Base-by-base conservation (phyloP, 2,329 filamentous ascomycete genomes). In the Ascochyta clinopodiicola region DNA sequence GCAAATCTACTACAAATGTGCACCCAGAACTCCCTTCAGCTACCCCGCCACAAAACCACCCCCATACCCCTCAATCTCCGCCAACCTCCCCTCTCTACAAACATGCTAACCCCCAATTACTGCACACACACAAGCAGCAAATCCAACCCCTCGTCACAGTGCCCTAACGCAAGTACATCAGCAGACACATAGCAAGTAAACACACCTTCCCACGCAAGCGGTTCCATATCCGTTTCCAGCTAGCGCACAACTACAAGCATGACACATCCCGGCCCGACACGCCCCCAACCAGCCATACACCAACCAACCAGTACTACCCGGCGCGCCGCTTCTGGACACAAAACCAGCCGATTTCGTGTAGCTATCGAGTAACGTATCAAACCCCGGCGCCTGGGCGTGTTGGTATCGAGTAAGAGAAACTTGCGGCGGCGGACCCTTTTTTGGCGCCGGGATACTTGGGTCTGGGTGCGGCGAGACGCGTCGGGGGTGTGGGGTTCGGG, bases 361-460 rank as follows among this genome's bases (percentile, higher is more conserved):
- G 44, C 29, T 42, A 56, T 59, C 44, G 51, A 59, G 56, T 59
- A 59, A 59, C 22, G 3, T 54, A 43, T 46, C 44, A 43, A 17
- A 17, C 10, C 31, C 15, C 52, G 52, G 52, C 52, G 52, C 42
- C 21, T 17, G 3, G 6, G 12, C 25, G 17, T 40, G 36, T 43
- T 51, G 42, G 12, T 13, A 51, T 56, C 42, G 52, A 56, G 52
- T 56, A 56, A 56, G 36, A 56, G 46, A 56, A 56, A 46, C 10
- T 44, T 19, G 6, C 21, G 45, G 53, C 37, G 29, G 8, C n/a
- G 25, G 31, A 31, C 46, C 36, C 17, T 54, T 27, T 29, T 17
- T 42, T 27, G 32, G 12, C 22, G 22, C 22, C 22, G 22, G 22
- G 22, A 24, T 24, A 6, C 22, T 4, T 31, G 29, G 29, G 29